Conservation (phyloP, 768 basidiomycete species). For the Neoboletus magnificus region DNA sequence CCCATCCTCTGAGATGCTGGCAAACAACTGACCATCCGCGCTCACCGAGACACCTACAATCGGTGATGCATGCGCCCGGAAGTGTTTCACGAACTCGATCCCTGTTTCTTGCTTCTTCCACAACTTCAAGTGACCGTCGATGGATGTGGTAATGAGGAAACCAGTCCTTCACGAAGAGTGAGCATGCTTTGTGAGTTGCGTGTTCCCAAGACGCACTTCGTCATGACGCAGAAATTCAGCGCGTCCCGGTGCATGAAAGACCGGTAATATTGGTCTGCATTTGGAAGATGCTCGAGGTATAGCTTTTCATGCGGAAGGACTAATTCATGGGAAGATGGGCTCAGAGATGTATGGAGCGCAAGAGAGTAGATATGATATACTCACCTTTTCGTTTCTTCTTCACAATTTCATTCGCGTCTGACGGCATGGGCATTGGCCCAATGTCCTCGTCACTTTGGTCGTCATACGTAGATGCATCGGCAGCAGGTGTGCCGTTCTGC, state of each 20-base stretch:
- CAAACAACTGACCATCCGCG: slow-evolving; percentile 88
- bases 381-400: slow-evolving; percentile 87
- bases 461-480: slow-evolving; percentile 24
- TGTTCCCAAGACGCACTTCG: slow-evolving; percentile 54
- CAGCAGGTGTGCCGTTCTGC: slow-evolving; percentile 9
- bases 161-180: slow-evolving; percentile 61
- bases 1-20: slow-evolving; percentile 88
- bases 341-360: background rate
- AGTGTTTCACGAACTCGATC: slow-evolving; percentile 98
- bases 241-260: slow-evolving; percentile 98
- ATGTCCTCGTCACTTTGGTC: slow-evolving; percentile 72
- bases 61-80: slow-evolving; percentile 84
- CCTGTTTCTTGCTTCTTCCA: slow-evolving; percentile 98
- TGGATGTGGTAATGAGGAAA: slow-evolving; percentile 90
- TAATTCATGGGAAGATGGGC: slow-evolving; percentile 34
- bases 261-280: slow-evolving; percentile 91
- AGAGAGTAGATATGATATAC: slow-evolving; percentile 20
- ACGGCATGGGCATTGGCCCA: slow-evolving; percentile 82
- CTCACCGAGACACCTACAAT: slow-evolving; percentile 81
- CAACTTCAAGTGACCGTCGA: slow-evolving; percentile 94
- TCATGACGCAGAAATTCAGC: slow-evolving; percentile 84
- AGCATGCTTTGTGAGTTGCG: background rate
- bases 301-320: slow-evolving; percentile 92
- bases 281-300: slow-evolving; percentile 89
- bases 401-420: slow-evolving; percentile 31